A percentile compares a stretch with the other conserved stretches of the same genome.
These are phyloP conservation scores for Leccinum olivaceopallidum DNA, from an alignment of 768 basidiomycete genomes.

Conservation along the genomic window DNA sequence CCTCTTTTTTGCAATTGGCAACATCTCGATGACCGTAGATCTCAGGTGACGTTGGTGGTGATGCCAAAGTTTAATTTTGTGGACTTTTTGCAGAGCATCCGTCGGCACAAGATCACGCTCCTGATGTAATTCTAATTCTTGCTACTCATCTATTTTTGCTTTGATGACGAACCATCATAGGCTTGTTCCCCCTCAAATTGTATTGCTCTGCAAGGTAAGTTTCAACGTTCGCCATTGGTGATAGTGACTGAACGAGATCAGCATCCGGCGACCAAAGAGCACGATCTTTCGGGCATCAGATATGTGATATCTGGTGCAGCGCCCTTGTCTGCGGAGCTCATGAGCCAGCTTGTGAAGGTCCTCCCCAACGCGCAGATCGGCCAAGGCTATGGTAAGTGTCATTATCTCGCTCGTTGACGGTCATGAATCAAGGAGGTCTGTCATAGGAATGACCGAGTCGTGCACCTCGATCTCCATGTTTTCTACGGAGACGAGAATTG, in stretches of 20 bases:
- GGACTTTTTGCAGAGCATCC: slow-evolving; percentile 62
- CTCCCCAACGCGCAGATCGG: slow-evolving; percentile 63
- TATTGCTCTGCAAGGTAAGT: slow-evolving; percentile 64
- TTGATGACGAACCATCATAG: slow-evolving; percentile 30
- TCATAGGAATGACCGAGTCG: slow-evolving; percentile 66
- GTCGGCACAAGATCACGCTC: slow-evolving; percentile 55
- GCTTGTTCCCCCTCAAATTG: slow-evolving; percentile 65
- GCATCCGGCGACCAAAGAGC: slow-evolving; percentile 52
- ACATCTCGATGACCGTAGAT: slow-evolving; percentile 7
- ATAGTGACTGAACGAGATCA: slow-evolving; percentile 22
- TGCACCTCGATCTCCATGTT: slow-evolving; percentile 53
- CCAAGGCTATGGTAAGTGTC: slow-evolving; percentile 57
- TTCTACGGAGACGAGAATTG: slow-evolving; percentile 46
- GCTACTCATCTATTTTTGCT: background rate
- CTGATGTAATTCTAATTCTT: slow-evolving; percentile 43
- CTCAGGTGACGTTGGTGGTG: slow-evolving; percentile 55
- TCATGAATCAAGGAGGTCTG: background rate
- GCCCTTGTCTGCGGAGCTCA: slow-evolving; percentile 59
- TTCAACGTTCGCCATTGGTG: background rate
- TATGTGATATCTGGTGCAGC: slow-evolving; percentile 61
- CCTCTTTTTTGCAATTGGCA: background rate
- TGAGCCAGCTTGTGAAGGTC: slow-evolving; percentile 42
- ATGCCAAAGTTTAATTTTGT: slow-evolving; percentile 63
- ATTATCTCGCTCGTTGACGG: background rate
- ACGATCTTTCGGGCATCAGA: slow-evolving; percentile 53